Evolutionary conservation across 352 stramenopile species (phyloP), one percentile per base, ranked within the genome.

Genomic region (Phytophthora cryptogea): DNA sequence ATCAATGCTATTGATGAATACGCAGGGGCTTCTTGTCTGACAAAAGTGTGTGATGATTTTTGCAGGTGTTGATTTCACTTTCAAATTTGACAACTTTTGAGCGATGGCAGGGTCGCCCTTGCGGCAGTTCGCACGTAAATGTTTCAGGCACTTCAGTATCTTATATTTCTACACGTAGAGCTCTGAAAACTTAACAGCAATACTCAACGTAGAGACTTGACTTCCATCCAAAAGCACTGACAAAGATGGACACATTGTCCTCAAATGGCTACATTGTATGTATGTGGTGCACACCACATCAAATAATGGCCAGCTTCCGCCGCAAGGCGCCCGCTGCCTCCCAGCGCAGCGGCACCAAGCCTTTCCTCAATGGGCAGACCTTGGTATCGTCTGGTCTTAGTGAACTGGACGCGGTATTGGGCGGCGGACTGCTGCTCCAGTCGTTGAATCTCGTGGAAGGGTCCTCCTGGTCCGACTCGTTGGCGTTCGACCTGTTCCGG

Each of bases 311-410:
- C 35, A 81, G 72, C 63, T 84, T 84, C 63, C 66, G 72, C 1
- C 74, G 74, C 51, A 79, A 79, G 59, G 45, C 55, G 8, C 23
- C 42, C 0, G 8, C 45, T 11, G 6, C 48, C 0, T 20, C 50
- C 23, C 37, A 28, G 16, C 31, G 76, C 44, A 63, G 68, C n/a
- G 79, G 79, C 43, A 80, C 76, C 4, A 87, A 88, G 47, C 76
- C 82, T 10, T 91, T 91, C 32, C 47, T 89, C 35, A 89, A 91
- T 57, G 78, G 79, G 1, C 79, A 89, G 52, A 75, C 75, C 27
- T 66, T 91, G 3, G 54, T 86, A 11, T 88, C 79, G 11, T 76
- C 73, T 1, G 82, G 82, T 7, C 55, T 88, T 9, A 62, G 60
- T 14, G 67, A 89, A 41, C 47, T 91, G 35, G 82, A 91, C 41